Evolutionary conservation across 192 early-diverging fungal species (phyloP).

Genomic region (Podochytrium sp.): DNA sequence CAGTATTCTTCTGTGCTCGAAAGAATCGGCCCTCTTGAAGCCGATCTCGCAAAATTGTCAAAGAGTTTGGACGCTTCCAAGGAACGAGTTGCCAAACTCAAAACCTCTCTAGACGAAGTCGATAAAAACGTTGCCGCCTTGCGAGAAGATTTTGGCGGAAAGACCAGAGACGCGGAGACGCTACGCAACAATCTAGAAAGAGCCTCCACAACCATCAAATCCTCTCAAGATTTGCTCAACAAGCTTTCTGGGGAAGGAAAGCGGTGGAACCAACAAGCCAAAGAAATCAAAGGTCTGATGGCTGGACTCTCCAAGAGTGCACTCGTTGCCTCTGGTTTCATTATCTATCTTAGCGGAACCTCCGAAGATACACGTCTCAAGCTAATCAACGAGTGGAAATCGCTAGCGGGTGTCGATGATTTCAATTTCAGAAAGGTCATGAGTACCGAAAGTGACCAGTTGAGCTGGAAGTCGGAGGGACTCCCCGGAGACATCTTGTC

Average conservation of each 20-base stretch:
- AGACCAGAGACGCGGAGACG: constrained; percentile 62
- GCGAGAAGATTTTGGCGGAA: constrained; percentile 53
- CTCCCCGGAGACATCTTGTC: constrained; percentile 59
- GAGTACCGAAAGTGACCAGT: constrained; percentile 62
- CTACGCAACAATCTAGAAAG: constrained; percentile 50
- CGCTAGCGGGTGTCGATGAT: constrained; percentile 26
- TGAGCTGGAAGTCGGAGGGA: constrained; percentile 59
- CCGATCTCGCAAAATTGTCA: constrained; percentile 47
- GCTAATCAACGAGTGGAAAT: constrained; percentile 44
- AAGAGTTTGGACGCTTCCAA: constrained; percentile 52
- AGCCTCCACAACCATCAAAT: constrained; percentile 47
- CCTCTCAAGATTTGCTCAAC: constrained; percentile 54
- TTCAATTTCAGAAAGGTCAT: constrained; percentile 50
- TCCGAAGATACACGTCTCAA: constrained; percentile 51
- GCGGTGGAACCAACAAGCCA: constrained; percentile 53
- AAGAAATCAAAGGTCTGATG: constrained; percentile 46
- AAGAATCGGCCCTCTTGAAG: constrained; percentile 57
- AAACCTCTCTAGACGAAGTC: constrained; percentile 52
- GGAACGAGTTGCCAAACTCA: constrained; percentile 45
- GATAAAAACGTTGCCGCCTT: constrained; percentile 56
- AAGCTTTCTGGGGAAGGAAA: constrained; percentile 63
- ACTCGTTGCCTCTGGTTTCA: constrained; percentile 52
- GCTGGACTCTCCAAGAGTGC: constrained; percentile 42
- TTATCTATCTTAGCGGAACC: constrained; percentile 51
- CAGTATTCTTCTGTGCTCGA: constrained; percentile 61